Percentiles rank a stretch among this genome's conserved stretches.
Evolutionary conservation across 1,284 basidiomycete genomes (phyloP).

Genomic region (Crucibulum cyathiforme): DNA sequence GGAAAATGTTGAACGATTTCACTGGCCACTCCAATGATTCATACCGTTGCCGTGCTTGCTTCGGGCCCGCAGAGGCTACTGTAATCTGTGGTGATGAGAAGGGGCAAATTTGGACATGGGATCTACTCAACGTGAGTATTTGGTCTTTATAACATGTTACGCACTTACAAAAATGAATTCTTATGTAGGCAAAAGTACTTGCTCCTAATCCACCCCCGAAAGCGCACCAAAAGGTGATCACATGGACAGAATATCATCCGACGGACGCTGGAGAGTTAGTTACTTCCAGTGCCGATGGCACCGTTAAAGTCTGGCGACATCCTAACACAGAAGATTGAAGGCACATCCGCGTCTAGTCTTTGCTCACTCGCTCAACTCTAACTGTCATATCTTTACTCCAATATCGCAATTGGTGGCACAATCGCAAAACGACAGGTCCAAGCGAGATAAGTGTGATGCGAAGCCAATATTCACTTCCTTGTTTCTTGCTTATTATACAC

Average conservation of each 20-base stretch:
- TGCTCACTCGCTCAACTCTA: too few species aligned
- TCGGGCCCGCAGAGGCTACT: constrained; percentile 82
- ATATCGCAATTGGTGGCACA: too few species aligned
- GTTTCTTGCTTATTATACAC: not conserved
- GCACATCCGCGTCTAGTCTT: too few species aligned
- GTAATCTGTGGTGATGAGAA: constrained; percentile 91
- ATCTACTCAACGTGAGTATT: constrained; percentile 80
- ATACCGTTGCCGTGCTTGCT: constrained; percentile 84
- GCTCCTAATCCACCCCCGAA: constrained; percentile 72
- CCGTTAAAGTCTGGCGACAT: constrained; percentile 80
- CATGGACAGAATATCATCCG: constrained; percentile 91
- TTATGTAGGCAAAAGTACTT: constrained; percentile 66
- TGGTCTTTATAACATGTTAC: not conserved
- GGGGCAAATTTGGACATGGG: constrained; percentile 91
- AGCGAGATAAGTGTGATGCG: too few species aligned
- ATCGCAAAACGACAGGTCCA: too few species aligned
- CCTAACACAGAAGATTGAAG: constrained; percentile 21
- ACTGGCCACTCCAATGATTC: constrained; percentile 75
- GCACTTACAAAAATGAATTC: constrained; percentile 4
- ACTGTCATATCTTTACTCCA: too few species aligned
- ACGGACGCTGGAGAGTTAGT: constrained; percentile 82
- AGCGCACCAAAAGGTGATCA: constrained; percentile 83
- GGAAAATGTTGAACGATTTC: constrained; percentile 88
- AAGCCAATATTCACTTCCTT: not conserved
- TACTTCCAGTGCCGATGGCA: constrained; percentile 88